A percentile compares a stretch with the other conserved stretches of the same genome.
Conservation (phyloP, 495 filamentous ascomycete species). For the Neurospora sp. region DNA sequence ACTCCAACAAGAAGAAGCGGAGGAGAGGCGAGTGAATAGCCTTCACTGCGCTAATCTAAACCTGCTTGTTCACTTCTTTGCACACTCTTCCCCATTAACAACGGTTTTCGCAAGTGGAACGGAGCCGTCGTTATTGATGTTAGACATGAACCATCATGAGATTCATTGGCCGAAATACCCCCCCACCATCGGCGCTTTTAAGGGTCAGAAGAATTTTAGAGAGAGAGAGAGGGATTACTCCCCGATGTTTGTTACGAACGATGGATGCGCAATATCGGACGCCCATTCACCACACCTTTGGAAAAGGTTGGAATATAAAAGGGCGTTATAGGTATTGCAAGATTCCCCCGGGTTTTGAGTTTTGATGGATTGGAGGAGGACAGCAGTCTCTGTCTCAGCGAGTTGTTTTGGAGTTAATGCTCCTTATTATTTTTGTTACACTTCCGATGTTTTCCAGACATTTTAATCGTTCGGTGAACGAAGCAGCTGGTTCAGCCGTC, state of each 20-base stretch:
- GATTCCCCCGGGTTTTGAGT: background rate
- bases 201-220: conserved; percentile 7
- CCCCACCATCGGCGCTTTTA: conserved; percentile 10
- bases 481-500: background rate
- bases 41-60: background rate
- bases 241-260: conserved; percentile 6
- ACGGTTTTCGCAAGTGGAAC: conserved; percentile 25
- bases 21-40: conserved; percentile 50
- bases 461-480: background rate
- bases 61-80: conserved; percentile 21
- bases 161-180: conserved; percentile 13
- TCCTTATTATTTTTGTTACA: background rate
- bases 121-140: conserved; percentile 27
- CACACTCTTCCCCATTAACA: conserved; percentile 28
- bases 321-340: background rate
- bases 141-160: conserved; percentile 28
- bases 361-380: background rate
- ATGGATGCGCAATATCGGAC: conserved; percentile 1
- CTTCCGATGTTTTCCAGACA: background rate
- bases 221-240: conserved; percentile 6
- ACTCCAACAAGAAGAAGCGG: conserved; percentile 59
- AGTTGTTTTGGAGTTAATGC: background rate
- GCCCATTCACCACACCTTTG: background rate
- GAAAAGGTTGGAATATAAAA: background rate
- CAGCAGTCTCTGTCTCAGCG: background rate